These are phyloP conservation scores for Aspergillus hancockii DNA, from an alignment of 495 filamentous ascomycete genomes.

Conservation along the genomic window DNA sequence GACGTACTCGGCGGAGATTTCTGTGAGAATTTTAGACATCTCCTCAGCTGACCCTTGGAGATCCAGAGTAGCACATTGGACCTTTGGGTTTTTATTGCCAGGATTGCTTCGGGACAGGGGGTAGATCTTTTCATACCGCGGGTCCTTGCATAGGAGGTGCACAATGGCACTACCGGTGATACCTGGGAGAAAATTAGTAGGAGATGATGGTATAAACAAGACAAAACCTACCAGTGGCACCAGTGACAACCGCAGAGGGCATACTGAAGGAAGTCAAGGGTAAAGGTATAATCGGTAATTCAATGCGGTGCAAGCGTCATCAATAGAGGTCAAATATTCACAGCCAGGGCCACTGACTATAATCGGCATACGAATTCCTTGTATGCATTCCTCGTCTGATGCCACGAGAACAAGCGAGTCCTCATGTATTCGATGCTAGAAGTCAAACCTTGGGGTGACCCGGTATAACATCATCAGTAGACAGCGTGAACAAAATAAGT, in stretches of 20 bases:
- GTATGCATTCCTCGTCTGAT: no score
- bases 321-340: no score
- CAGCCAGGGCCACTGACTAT: no score
- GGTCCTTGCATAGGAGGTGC: conserved; percentile 37
- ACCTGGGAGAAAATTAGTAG: conserved; percentile 24
- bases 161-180: conserved; percentile 54
- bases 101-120: conserved; percentile 48
- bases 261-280: no score
- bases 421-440: no score
- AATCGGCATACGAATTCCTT: no score
- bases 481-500: no score
- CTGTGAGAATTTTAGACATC: conserved; percentile 42
- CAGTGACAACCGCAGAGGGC: conserved; percentile 41
- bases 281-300: no score
- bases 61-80: conserved; percentile 48
- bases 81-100: conserved; percentile 35
- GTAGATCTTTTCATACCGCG: conserved; percentile 45
- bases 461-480: no score
- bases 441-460: no score
- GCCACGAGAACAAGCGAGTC: no score
- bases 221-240: conserved; percentile 42
- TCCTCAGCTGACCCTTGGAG: conserved; percentile 38
- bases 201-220: background rate
- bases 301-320: no score
- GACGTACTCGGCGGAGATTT: conserved; percentile 44